Evolutionary conservation across 768 basidiomycete genomes (phyloP), one percentile per base, ranked within the genome.

Genomic region (Fomitopsis serialis): DNA sequence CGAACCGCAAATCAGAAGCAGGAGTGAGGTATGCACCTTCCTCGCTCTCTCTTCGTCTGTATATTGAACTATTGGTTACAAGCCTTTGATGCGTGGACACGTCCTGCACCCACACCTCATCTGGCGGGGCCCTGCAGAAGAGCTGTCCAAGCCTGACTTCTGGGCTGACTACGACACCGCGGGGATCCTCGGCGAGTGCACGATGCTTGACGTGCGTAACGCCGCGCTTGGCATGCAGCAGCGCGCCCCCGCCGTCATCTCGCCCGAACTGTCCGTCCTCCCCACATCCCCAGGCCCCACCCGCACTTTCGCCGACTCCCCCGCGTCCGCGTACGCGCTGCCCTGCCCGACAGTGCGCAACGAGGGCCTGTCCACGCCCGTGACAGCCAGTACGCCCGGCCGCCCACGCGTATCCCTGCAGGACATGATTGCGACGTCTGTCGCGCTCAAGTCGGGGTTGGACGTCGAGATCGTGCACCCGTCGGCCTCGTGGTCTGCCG

Each of bases 31-130:
- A 62, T 53, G 77, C 54, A 8, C 29, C 3, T 0, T 27, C 12
- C 2, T 29, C n/a, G 6, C 36, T 5, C 22, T 19, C 4, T n/a
- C 15, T 35, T 11, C 23, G 10, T 11, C 37, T 47, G 17, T 21
- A 19, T 42, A 43, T 17, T 23, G 29, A 47, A 17, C 17, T 10
- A 29, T 47, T 48, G 27, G 29, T 54, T 32, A 5, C 3, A 57
- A 92, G 88, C 76, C 77, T 17, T 68, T 94, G 40, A 72, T 93
- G 34, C 82, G 85, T 13, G 78, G 78, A 42, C 86, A 89, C 60
- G 76, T 80, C 27, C 82, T 89, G 54, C 90, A 93, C 67, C 85
- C 89, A 2, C 71, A 81, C 11, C 71, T 93, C 48, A 76, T 92
- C 48, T 80, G 79, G 75, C 76, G 78, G 42, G 84, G 88, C 57